phyloP scores from a whole-genome alignment of 1,139 yeast species.

The Pneumocystis canis region DNA sequence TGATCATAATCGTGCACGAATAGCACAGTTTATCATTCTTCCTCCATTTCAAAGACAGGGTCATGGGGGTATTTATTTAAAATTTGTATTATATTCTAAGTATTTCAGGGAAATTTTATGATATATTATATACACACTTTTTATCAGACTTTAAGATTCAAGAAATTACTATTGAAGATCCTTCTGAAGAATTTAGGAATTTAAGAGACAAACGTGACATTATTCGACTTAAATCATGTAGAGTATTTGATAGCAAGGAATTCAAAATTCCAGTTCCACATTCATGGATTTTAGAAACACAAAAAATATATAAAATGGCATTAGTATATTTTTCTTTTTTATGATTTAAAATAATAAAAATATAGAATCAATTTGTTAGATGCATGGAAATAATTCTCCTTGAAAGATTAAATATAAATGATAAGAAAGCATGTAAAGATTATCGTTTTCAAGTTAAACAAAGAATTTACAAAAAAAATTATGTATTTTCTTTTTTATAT shows the following conservation, averaged over 20 bases:
- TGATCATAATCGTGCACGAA: constrained; percentile 41
- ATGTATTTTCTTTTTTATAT: background rate
- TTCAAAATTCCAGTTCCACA: constrained; percentile 23
- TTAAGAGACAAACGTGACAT: constrained; percentile 75
- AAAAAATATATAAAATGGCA: constrained; percentile 45
- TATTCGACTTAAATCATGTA: constrained; percentile 31
- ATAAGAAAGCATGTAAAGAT: constrained; percentile 23
- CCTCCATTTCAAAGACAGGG: constrained; percentile 66
- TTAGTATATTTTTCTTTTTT: constrained; percentile 18
- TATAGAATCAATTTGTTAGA: constrained; percentile 53
- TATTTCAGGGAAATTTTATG: constrained; percentile 34
- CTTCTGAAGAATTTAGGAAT: constrained; percentile 84
- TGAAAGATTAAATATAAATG: constrained; percentile 25
- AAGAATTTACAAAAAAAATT: constrained; percentile 58
- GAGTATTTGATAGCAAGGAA: constrained; percentile 20
- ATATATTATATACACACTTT: constrained; percentile 42
- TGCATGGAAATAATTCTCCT: constrained; percentile 61
- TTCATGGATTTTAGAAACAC: constrained; percentile 33
- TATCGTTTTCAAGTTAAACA: constrained; percentile 53
- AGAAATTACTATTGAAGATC: constrained; percentile 88
- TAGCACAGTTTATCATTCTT: constrained; percentile 72
- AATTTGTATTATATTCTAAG: background rate
- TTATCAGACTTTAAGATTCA: constrained; percentile 35
- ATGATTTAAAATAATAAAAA: constrained; percentile 3
- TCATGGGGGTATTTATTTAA: constrained; percentile 38